Percentiles rank a stretch among this genome's conserved stretches.
phyloP scores from a whole-genome alignment of 768 basidiomycete genomes.

The Tulasnella sp. region DNA sequence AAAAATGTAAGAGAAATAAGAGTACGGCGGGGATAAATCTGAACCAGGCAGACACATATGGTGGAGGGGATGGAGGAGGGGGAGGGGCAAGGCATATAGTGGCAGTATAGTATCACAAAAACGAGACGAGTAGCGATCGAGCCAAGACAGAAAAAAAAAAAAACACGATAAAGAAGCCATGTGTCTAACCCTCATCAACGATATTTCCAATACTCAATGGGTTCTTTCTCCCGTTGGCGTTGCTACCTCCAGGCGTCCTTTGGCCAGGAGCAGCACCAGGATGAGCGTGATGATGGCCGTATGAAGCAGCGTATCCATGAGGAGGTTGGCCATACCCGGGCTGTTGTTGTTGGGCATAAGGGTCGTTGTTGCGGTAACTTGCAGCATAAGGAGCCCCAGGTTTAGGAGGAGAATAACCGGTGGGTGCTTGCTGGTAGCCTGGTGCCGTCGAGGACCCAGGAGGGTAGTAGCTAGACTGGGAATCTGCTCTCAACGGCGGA shows the following conservation, averaged over 20 bases:
- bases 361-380: conserved; percentile 9
- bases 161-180: background rate
- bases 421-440: conserved; percentile 1
- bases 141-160: background rate
- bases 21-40: background rate
- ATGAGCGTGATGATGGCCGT: conserved; percentile 25
- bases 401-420: conserved; percentile 20
- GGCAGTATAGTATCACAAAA: background rate
- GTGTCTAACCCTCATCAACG: conserved; percentile 44
- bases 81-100: background rate
- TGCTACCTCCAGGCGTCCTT: background rate
- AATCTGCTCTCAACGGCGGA: conserved; percentile 41
- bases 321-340: conserved; percentile 27
- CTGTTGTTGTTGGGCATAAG: conserved; percentile 24
- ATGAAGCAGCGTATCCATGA: conserved; percentile 33
- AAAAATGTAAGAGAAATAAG: background rate
- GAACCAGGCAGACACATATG: background rate
- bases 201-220: conserved; percentile 64
- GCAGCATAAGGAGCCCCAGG: conserved; percentile 12
- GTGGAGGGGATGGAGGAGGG: too few species aligned
- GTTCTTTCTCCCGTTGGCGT: conserved; percentile 48
- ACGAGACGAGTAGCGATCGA: background rate
- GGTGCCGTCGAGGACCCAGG: conserved; percentile 11
- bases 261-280: background rate
- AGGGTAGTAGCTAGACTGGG: conserved; percentile 19